These are phyloP conservation scores for Quercus bicolor DNA, from an alignment of 306 rosid species.

Conservation along the genomic window DNA sequence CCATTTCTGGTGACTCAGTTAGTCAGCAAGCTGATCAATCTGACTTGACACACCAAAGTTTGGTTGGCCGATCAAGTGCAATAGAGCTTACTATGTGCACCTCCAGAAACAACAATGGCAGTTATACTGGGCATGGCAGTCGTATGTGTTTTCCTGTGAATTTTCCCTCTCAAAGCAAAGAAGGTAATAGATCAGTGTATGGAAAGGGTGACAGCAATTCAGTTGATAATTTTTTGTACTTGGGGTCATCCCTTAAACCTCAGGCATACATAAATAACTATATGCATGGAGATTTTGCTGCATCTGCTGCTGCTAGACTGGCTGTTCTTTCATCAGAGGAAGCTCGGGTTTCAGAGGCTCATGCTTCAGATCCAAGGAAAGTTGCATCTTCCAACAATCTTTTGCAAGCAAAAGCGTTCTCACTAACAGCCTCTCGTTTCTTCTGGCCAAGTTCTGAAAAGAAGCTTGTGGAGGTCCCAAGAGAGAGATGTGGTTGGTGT, in stretches of 20 bases:
- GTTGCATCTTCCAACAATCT: slow-evolving; percentile 41
- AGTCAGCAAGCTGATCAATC: slow-evolving; percentile 31
- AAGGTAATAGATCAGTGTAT: slow-evolving; percentile 31
- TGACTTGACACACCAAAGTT: slow-evolving; percentile 24
- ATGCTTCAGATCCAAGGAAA: slow-evolving; percentile 57
- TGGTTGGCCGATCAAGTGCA: slow-evolving; percentile 35
- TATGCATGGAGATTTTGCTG: slow-evolving; percentile 88
- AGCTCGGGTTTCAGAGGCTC: slow-evolving; percentile 51
- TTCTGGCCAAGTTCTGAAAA: slow-evolving; percentile 94
- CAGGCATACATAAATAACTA: slow-evolving; percentile 73
- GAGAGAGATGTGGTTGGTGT: slow-evolving; percentile 99
- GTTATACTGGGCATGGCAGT: slow-evolving; percentile 30
- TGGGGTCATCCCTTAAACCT: slow-evolving; percentile 69
- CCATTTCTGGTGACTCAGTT: slow-evolving; percentile 35
- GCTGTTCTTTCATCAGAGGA: slow-evolving; percentile 74
- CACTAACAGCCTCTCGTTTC: slow-evolving; percentile 75
- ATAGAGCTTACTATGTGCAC: slow-evolving; percentile 22
- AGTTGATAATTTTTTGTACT: slow-evolving; percentile 34
- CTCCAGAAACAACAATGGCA: slow-evolving; percentile 29
- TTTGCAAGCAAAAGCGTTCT: slow-evolving; percentile 89
- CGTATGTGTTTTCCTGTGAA: slow-evolving; percentile 26
- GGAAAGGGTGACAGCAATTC: slow-evolving; percentile 38
- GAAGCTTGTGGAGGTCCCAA: slow-evolving; percentile 93
- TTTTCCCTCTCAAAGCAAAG: slow-evolving; percentile 45
- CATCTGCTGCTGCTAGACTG: slow-evolving; percentile 87